phyloP scores from a whole-genome alignment of 202 grass and related monocot genomes.

The Zizania palustris region DNA sequence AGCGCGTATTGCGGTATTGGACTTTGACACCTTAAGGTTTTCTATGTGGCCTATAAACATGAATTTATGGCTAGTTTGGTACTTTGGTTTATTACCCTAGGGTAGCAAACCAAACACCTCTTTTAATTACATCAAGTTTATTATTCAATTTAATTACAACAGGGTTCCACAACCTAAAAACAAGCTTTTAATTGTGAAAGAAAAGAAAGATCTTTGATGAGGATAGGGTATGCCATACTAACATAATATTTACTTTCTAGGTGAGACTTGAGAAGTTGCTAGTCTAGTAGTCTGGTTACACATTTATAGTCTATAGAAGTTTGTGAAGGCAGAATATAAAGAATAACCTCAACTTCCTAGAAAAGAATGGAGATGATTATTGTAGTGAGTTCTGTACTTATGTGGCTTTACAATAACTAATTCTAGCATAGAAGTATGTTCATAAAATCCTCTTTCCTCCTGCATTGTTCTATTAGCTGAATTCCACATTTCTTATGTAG shows the following conservation, averaged over 20 bases:
- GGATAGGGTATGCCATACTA: neutral
- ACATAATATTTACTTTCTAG: slow-evolving; percentile 10
- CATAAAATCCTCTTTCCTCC: neutral
- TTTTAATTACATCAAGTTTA: neutral
- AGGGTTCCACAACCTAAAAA: neutral
- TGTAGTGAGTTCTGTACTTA: neutral
- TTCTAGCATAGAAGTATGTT: slow-evolving; percentile 4
- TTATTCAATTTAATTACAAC: neutral
- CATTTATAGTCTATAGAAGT: neutral
- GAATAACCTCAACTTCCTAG: neutral
- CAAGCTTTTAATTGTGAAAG: neutral
- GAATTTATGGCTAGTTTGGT: slow-evolving; percentile 14
- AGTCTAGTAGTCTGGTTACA: neutral
- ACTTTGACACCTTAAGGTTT: neutral
- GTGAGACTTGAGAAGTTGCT: neutral
- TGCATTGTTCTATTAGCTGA: neutral
- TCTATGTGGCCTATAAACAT: slow-evolving; percentile 3
- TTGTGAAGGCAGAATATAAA: slow-evolving; percentile 1
- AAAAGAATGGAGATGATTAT: neutral
- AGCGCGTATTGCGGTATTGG: neutral
- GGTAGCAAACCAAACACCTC: too few relatives aligned
- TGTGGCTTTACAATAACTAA: neutral
- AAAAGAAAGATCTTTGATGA: neutral
- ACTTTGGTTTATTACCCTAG: too few relatives aligned
- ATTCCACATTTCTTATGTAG: neutral